A percentile compares a stretch with the other conserved stretches of the same genome.
Conservation (phyloP, 2,329 filamentous ascomycete genomes). For the Calonectria pteridis region DNA sequence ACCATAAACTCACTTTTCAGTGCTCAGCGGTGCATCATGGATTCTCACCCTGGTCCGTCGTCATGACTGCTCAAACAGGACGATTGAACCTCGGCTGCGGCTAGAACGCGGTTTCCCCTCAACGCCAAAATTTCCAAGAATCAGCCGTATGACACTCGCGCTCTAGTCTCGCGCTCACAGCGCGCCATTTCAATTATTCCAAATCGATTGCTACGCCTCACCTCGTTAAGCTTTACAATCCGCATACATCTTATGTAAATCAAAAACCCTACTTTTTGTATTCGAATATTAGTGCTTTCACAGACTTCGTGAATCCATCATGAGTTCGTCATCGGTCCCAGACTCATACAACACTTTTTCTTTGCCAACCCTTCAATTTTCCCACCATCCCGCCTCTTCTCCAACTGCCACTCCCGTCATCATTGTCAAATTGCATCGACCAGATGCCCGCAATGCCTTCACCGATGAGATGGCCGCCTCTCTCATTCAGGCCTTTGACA, state of each 20-base stretch:
- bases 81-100: constrained; percentile 24
- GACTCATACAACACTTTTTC: constrained; percentile 56
- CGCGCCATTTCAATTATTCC: not conserved
- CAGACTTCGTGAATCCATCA: constrained; percentile 22
- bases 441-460: constrained; percentile 77
- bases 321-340: constrained; percentile 43
- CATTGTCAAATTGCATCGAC: constrained; percentile 74
- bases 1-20: not conserved
- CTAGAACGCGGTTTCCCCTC: constrained; percentile 18
- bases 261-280: not conserved
- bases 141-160: not conserved
- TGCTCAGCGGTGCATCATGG: not conserved
- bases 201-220: not conserved
- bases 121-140: constrained; percentile 9
- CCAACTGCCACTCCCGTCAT: constrained; percentile 71
- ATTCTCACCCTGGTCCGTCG: not conserved
- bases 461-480: constrained; percentile 73
- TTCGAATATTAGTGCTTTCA: not conserved
- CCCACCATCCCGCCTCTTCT: constrained; percentile 64
- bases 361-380: constrained; percentile 60
- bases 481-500: constrained; percentile 65
- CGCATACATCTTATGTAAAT: not conserved
- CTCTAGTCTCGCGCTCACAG: not conserved
- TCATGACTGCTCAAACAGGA: constrained; percentile 14
- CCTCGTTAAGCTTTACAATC: not conserved